Conservation (phyloP, 495 filamentous ascomycete species). For the Barbatosphaeria neglecta region DNA sequence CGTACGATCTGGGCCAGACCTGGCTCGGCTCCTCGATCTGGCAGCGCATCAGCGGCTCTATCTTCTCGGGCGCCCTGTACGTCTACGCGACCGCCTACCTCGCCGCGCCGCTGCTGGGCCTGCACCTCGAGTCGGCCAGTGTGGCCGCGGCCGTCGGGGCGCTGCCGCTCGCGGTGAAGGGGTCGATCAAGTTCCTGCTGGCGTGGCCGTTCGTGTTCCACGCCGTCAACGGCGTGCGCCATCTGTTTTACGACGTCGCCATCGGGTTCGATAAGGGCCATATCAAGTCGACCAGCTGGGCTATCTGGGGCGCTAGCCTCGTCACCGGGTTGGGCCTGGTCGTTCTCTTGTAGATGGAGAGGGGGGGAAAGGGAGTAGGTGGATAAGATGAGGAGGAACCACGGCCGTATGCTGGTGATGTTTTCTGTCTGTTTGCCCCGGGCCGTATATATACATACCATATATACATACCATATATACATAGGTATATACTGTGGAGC, state of each 20-base stretch:
- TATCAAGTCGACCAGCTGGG: slow-evolving; percentile 67
- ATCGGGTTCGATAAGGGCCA: slow-evolving; percentile 52
- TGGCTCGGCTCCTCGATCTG: slow-evolving; percentile 58
- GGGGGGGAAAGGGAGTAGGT: neutral
- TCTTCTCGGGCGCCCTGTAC: slow-evolving; percentile 69
- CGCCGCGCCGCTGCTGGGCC: slow-evolving; percentile 65
- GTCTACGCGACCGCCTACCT: slow-evolving; percentile 76
- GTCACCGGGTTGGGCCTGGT: slow-evolving; percentile 51
- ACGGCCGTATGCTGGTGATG: too few species aligned
- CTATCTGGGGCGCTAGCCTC: slow-evolving; percentile 55
- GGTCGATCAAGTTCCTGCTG: slow-evolving; percentile 56
- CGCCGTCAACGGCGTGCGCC: slow-evolving; percentile 73
- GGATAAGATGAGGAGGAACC: too few species aligned
- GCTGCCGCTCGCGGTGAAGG: slow-evolving; percentile 57
- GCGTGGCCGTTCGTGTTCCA: slow-evolving; percentile 87
- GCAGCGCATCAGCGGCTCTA: slow-evolving; percentile 70
- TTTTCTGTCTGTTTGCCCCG: too few species aligned
- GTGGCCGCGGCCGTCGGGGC: slow-evolving; percentile 67
- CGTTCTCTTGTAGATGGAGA: slow-evolving; percentile 22
- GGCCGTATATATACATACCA: too few species aligned
- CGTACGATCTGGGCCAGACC: slow-evolving; percentile 84
- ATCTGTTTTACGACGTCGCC: slow-evolving; percentile 78
- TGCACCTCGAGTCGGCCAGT: slow-evolving; percentile 71
- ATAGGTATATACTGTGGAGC: too few species aligned
- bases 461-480: too few species aligned